These are phyloP conservation scores for Kurtzmaniella quercitrusa DNA, from an alignment of 1,139 yeast species.

Conservation along the genomic window DNA sequence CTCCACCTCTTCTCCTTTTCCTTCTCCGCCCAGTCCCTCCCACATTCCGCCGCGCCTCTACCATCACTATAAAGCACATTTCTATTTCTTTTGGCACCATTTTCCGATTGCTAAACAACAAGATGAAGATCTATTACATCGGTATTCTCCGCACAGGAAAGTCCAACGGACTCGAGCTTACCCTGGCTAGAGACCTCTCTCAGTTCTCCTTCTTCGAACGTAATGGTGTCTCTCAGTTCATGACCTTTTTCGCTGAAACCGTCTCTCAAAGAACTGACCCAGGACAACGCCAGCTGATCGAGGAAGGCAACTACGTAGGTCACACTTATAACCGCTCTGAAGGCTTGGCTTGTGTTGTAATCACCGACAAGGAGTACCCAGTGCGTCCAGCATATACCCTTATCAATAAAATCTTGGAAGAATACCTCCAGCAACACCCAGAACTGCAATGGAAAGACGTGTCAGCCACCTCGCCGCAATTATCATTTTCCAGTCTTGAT, in stretches of 20 bases:
- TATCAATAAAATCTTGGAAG: constrained; percentile 86
- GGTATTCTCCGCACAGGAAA: constrained; percentile 72
- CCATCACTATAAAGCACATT: no score
- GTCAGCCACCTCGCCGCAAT: constrained; percentile 42
- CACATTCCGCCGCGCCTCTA: no score
- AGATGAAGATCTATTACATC: constrained; percentile 86
- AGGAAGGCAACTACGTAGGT: constrained; percentile 87
- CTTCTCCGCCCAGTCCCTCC: background rate
- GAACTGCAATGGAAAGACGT: constrained; percentile 61
- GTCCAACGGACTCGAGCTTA: constrained; percentile 68
- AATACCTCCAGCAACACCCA: constrained; percentile 82
- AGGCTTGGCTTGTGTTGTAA: constrained; percentile 89
- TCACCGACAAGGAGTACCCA: constrained; percentile 94
- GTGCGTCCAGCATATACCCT: constrained; percentile 96
- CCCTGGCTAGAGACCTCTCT: constrained; percentile 76
- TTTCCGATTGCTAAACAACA: constrained; percentile 1
- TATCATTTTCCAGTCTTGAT: constrained; percentile 61
- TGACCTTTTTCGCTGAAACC: constrained; percentile 91
- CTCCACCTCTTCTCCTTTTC: background rate
- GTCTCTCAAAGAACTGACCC: constrained; percentile 82
- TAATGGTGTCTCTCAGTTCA: constrained; percentile 74
- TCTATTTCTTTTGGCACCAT: background rate
- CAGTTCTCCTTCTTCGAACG: constrained; percentile 88
- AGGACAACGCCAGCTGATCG: constrained; percentile 92
- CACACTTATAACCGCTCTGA: constrained; percentile 89